A percentile compares a stretch with the other conserved stretches of the same genome.
These are phyloP conservation scores for Forsythia suspensa DNA, from an alignment of 257 asterid genomes.

Conservation along the genomic window DNA sequence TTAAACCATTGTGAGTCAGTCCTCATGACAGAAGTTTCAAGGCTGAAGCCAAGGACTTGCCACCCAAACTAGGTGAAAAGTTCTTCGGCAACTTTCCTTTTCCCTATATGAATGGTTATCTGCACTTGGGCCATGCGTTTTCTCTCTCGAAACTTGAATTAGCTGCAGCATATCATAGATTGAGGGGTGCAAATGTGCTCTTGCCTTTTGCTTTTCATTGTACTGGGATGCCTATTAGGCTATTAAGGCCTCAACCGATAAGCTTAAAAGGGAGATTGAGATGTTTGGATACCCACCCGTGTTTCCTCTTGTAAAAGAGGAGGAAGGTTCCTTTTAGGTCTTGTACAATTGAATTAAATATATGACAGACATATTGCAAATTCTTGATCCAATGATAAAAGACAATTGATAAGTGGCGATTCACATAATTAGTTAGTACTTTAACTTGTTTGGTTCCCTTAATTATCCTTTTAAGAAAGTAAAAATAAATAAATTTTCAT, in stretches of 20 bases:
- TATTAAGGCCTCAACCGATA: slow-evolving; percentile 92
- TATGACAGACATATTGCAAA: too few species aligned
- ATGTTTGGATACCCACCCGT: slow-evolving; percentile 80
- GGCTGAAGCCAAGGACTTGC: slow-evolving; percentile 63
- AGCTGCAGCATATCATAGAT: slow-evolving; percentile 84
- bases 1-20: too few species aligned
- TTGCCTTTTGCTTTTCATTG: slow-evolving; percentile 91
- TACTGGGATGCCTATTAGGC: slow-evolving; percentile 74
- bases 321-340: slow-evolving; percentile 15
- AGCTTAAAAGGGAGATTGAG: slow-evolving; percentile 66
- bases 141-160: slow-evolving; percentile 92
- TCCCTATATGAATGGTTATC: slow-evolving; percentile 93
- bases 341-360: slow-evolving; percentile 9
- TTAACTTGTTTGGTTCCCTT: too few species aligned
- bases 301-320: slow-evolving; percentile 66
- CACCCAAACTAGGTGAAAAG: slow-evolving; percentile 76
- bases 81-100: slow-evolving; percentile 88
- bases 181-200: slow-evolving; percentile 85
- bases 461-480: too few species aligned
- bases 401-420: too few species aligned
- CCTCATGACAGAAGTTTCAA: slow-evolving; percentile 23
- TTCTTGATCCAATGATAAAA: too few species aligned
- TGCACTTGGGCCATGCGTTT: slow-evolving; percentile 93
- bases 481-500: too few species aligned
- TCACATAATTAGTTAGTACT: too few species aligned